These are phyloP conservation scores for Populus pruinosa DNA, from an alignment of 345 rosid genomes.

Conservation along the genomic window DNA sequence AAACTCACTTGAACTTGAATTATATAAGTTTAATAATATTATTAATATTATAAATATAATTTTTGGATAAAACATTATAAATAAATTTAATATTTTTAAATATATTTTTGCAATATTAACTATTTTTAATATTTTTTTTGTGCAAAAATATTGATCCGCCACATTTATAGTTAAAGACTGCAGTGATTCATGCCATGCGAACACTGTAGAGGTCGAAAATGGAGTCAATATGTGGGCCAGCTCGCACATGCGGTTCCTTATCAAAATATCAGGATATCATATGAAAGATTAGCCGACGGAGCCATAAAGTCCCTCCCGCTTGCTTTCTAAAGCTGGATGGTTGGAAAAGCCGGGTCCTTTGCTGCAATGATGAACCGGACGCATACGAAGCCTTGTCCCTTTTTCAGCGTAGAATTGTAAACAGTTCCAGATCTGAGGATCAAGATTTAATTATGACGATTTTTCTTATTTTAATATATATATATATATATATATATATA, in stretches of 20 bases:
- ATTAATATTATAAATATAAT: no score
- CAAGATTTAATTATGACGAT: neutral
- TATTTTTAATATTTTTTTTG: no score
- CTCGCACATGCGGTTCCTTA: neutral
- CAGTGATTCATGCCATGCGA: neutral
- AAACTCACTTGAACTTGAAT: no score
- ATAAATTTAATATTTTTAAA: no score
- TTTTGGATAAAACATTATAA: no score
- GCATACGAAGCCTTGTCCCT: neutral
- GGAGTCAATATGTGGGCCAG: slow-evolving; percentile 1
- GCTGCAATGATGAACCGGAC: neutral
- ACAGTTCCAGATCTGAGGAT: neutral
- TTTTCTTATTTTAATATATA: no score
- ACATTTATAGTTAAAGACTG: no score
- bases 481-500: no score
- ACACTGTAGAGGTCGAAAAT: neutral
- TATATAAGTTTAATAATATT: no score
- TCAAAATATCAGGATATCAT: neutral
- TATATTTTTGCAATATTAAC: no score
- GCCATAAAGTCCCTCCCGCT: neutral
- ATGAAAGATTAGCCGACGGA: neutral
- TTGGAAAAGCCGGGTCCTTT: neutral
- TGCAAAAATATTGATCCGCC: no score
- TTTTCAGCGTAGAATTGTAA: neutral
- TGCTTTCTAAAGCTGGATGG: neutral